These are phyloP conservation scores for Pleurotus djamor DNA, from an alignment of 768 basidiomycete species.

Conservation along the genomic window DNA sequence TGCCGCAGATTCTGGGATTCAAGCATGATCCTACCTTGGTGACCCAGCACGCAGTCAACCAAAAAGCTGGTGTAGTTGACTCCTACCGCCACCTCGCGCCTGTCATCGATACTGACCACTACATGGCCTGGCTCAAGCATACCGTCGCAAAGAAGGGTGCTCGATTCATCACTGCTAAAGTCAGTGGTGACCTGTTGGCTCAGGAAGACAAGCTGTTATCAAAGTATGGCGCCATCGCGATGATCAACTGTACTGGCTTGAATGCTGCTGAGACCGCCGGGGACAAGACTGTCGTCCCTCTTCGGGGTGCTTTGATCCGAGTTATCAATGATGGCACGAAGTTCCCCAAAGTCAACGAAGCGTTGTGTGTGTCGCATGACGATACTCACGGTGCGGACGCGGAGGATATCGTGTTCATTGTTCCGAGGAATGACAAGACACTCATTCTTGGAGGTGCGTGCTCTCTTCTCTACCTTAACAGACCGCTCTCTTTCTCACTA, in stretches of 20 bases:
- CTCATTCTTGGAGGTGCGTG: slow-evolving; percentile 28
- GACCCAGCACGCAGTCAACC: slow-evolving; percentile 22
- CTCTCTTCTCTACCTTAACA: too few species aligned
- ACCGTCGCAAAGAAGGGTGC: slow-evolving; percentile 25
- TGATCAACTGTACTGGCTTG: slow-evolving; percentile 35
- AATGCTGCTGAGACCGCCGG: slow-evolving; percentile 24
- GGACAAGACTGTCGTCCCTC: slow-evolving; percentile 30
- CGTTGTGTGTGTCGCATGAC: slow-evolving; percentile 29
- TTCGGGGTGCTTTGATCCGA: slow-evolving; percentile 32
- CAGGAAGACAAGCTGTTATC: slow-evolving; percentile 20
- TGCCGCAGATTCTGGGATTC: slow-evolving; percentile 20
- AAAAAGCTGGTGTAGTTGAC: slow-evolving; percentile 27
- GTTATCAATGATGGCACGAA: slow-evolving; percentile 31
- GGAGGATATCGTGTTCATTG: slow-evolving; percentile 32
- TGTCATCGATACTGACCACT: slow-evolving; percentile 33
- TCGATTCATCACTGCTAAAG: slow-evolving; percentile 21
- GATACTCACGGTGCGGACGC: slow-evolving; percentile 22
- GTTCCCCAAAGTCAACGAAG: slow-evolving; percentile 30
- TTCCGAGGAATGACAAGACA: slow-evolving; percentile 30
- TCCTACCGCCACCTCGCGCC: slow-evolving; percentile 31
- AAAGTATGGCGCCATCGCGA: slow-evolving; percentile 22
- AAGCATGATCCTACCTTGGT: slow-evolving; percentile 18
- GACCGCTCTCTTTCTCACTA: not conserved
- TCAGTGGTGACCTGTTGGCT: slow-evolving; percentile 27
- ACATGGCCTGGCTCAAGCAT: slow-evolving; percentile 28